A percentile compares a stretch with the other conserved stretches of the same genome.
These are phyloP conservation scores for Liriodendron chinense DNA, from an alignment of 164 flowering plant genomes.

Conservation along the genomic window DNA sequence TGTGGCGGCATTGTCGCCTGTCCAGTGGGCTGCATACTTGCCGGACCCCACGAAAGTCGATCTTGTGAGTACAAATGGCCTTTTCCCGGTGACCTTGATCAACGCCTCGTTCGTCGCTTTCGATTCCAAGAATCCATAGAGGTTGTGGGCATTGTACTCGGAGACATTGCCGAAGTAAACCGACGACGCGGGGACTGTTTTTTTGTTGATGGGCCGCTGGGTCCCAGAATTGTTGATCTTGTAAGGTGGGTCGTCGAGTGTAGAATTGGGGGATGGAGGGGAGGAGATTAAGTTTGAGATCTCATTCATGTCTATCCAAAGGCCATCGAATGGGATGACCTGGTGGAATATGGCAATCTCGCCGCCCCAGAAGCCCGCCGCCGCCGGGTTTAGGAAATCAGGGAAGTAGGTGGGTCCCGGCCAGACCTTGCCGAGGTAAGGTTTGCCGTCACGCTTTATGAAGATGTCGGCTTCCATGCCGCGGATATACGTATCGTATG, in stretches of 20 bases:
- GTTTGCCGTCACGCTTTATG: slow-evolving; percentile 51
- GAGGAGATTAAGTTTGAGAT: slow-evolving; percentile 60
- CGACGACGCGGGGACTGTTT: slow-evolving; percentile 57
- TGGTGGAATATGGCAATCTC: slow-evolving; percentile 58
- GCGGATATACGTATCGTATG: slow-evolving; percentile 54
- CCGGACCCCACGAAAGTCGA: slow-evolving; percentile 84
- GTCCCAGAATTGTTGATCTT: slow-evolving; percentile 49
- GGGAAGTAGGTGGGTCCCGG: slow-evolving; percentile 76
- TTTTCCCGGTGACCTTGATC: slow-evolving; percentile 33
- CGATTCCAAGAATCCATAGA: slow-evolving; percentile 56
- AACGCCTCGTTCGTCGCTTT: slow-evolving; percentile 58
- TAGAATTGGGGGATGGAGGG: slow-evolving; percentile 34
- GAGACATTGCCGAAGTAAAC: slow-evolving; percentile 47
- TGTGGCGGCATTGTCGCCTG: slow-evolving; percentile 75
- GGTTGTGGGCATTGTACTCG: slow-evolving; percentile 67
- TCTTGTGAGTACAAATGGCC: slow-evolving; percentile 70
- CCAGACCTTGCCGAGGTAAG: slow-evolving; percentile 74
- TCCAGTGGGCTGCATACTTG: slow-evolving; percentile 80
- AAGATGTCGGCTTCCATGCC: slow-evolving; percentile 63
- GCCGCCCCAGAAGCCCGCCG: slow-evolving; percentile 39
- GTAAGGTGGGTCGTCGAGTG: slow-evolving; percentile 76
- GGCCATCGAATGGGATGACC: slow-evolving; percentile 62
- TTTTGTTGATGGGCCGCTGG: slow-evolving; percentile 38
- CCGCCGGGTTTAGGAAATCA: slow-evolving; percentile 59
- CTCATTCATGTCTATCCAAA: slow-evolving; percentile 97